These are phyloP conservation scores for Anacardium occidentale DNA, from an alignment of 345 rosid species.

Conservation along the genomic window DNA sequence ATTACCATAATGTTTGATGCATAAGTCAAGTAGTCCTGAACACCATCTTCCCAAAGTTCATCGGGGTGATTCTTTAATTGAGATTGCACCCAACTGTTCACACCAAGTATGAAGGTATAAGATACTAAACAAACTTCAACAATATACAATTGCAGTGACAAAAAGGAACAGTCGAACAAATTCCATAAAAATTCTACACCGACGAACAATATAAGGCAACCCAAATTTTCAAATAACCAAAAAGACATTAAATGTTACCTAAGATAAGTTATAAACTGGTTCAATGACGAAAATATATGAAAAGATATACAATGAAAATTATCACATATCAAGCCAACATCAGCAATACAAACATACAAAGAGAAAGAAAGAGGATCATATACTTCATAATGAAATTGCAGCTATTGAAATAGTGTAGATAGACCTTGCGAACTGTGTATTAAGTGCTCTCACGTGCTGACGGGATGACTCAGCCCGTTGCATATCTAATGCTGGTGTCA, in stretches of 20 bases:
- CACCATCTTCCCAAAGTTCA: conserved; percentile 98
- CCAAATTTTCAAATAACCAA: neutral
- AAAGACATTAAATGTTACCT: neutral
- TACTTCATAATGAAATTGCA: neutral
- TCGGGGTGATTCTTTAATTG: conserved; percentile 92
- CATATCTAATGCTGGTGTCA: conserved; percentile 41
- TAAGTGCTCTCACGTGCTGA: conserved; percentile 91
- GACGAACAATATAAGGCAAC: neutral
- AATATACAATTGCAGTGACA: neutral
- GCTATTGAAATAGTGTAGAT: conserved; percentile 1
- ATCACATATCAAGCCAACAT: neutral
- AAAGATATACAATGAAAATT: neutral
- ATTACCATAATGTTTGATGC: conserved; percentile 72
- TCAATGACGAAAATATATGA: neutral
- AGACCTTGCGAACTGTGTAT: conserved; percentile 90
- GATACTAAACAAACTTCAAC: neutral
- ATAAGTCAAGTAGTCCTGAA: conserved; percentile 73
- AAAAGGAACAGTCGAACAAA: neutral
- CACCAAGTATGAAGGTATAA: conserved; percentile 7
- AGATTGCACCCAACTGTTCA: conserved; percentile 84
- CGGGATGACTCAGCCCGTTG: conserved; percentile 66
- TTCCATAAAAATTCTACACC: neutral
- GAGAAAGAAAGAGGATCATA: neutral
- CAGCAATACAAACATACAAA: neutral
- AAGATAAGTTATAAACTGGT: neutral